Conservation (phyloP, 2,329 filamentous ascomycete species). For the Metarhizium robertsii region DNA sequence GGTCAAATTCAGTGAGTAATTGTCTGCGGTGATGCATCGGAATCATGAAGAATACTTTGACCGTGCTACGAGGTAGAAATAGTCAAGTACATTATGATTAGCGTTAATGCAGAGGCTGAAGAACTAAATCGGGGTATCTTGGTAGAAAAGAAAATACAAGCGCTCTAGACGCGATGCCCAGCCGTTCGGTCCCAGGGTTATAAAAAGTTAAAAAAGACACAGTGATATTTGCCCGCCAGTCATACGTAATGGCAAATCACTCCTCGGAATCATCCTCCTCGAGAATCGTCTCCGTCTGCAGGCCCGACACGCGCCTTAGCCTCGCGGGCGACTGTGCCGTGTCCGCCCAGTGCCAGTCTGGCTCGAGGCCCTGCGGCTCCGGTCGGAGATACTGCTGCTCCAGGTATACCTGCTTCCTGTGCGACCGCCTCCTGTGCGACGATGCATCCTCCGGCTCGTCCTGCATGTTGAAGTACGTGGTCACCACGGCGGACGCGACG, state of each 20-base stretch:
- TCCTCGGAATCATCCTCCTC: conserved; percentile 58
- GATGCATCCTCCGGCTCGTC: conserved; percentile 12
- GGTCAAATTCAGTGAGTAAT: no score
- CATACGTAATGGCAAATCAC: conserved; percentile 3
- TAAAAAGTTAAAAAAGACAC: no score
- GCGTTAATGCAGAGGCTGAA: no score
- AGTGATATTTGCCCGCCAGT: background rate
- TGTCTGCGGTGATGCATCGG: no score
- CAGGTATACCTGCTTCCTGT: conserved; percentile 4
- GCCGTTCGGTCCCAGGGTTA: no score
- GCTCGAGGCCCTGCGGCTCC: conserved; percentile 17
- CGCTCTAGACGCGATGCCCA: no score
- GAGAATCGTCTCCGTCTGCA: conserved; percentile 59
- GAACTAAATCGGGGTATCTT: no score
- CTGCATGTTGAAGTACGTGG: conserved; percentile 38
- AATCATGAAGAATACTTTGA: no score
- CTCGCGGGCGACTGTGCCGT: conserved; percentile 15
- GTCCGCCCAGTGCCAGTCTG: conserved; percentile 30
- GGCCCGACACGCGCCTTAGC: conserved; percentile 33
- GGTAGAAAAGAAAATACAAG: no score
- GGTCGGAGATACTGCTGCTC: conserved; percentile 5
- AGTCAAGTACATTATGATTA: no score
- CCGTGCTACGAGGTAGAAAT: no score
- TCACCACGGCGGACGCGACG: conserved; percentile 44
- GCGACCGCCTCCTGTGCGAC: conserved; percentile 5